Evolutionary conservation across 2,329 filamentous ascomycete species (phyloP).

Genomic region (Fusarium mundagurra): DNA sequence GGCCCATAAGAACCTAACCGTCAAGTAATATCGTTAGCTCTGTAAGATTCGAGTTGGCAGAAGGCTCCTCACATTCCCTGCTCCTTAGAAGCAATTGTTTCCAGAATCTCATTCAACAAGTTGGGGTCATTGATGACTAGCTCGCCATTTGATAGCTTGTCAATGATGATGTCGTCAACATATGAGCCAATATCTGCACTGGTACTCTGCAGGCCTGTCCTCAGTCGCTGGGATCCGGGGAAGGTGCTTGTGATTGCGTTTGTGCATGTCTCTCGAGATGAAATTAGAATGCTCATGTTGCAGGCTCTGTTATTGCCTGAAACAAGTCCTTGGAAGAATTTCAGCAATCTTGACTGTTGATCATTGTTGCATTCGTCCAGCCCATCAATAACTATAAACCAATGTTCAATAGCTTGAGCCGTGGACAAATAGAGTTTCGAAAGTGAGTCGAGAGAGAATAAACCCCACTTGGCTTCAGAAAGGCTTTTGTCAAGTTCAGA

Average conservation of each 20-base stretch:
- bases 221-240: background rate
- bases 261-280: background rate
- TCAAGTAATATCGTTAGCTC: fast-evolving
- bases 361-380: background rate
- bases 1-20: constrained; percentile 22
- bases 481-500: background rate
- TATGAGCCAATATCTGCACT: background rate
- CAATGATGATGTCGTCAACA: background rate
- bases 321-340: background rate
- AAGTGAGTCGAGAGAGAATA: fast-evolving
- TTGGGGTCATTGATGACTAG: fast-evolving
- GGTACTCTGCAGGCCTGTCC: background rate
- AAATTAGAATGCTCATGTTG: background rate
- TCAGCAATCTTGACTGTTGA: background rate
- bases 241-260: background rate
- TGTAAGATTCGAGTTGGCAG: fast-evolving
- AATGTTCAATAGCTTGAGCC: fast-evolving
- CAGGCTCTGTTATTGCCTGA: fast-evolving
- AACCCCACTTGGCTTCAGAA: fast-evolving
- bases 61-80: background rate
- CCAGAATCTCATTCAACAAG: background rate
- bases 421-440: background rate
- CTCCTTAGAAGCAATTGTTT: background rate
- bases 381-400: background rate
- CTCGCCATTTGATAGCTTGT: background rate